Evolutionary conservation across 331 rosid genomes (phyloP).

Genomic region (Quercus tomentella): DNA sequence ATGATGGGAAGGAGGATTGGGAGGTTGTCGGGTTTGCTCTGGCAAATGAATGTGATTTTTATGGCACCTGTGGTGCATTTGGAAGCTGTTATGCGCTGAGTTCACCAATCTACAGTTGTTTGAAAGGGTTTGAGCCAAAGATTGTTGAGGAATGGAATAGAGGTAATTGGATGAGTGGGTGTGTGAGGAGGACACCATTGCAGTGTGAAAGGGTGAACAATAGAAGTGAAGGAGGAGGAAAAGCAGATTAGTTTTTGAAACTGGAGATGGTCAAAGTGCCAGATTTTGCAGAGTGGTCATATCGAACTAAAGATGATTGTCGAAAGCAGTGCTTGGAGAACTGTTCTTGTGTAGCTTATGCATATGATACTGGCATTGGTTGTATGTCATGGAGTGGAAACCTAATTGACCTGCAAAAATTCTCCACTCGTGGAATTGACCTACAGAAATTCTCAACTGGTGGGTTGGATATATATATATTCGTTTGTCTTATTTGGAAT

Average conservation of each 20-base stretch:
- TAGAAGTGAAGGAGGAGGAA: neutral
- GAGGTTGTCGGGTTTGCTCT: no score
- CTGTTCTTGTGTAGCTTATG: conserved; percentile 17
- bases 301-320: neutral
- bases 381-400: conserved; percentile 3
- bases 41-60: no score
- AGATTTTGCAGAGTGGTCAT: neutral
- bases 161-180: no score
- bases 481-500: neutral
- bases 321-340: neutral
- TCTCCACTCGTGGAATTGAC: neutral
- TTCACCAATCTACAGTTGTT: no score
- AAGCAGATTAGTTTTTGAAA: neutral
- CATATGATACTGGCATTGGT: conserved; percentile 3
- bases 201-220: neutral
- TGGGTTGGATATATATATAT: conserved; percentile 4
- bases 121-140: no score
- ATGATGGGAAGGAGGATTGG: no score
- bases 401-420: conserved; percentile 1
- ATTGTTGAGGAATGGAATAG: no score
- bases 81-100: no score
- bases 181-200: no score
- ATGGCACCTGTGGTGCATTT: no score
- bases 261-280: neutral
- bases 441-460: no score